Evolutionary conservation across 305 asterid genomes (phyloP).

Genomic region (Rubia tinctorum): DNA sequence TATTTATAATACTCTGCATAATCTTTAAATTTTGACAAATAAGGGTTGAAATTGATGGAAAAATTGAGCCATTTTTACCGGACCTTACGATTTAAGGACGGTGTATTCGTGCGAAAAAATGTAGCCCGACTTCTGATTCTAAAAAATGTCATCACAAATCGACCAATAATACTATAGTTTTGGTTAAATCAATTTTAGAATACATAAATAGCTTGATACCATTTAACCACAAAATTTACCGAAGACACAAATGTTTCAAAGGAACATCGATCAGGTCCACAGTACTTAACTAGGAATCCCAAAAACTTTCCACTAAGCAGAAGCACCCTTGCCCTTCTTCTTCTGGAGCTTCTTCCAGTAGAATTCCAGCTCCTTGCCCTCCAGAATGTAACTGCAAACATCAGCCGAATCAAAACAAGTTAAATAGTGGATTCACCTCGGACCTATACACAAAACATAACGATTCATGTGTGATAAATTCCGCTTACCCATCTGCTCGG

Average conservation of each 20-base stretch:
- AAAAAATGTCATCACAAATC: not conserved
- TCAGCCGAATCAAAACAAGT: not conserved
- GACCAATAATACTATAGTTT: not conserved
- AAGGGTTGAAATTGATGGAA: no score
- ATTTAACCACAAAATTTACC: not conserved
- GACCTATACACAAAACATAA: not conserved
- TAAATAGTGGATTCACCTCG: not conserved
- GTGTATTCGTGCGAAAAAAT: no score
- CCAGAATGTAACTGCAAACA: constrained; percentile 1
- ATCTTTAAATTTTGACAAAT: no score
- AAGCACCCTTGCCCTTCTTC: not conserved
- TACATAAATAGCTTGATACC: not conserved
- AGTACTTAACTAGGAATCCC: not conserved
- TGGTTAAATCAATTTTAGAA: not conserved
- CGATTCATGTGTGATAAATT: not conserved
- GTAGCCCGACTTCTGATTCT: not conserved
- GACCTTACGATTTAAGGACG: no score
- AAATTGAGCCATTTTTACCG: no score
- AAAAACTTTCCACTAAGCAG: not conserved
- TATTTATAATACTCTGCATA: no score
- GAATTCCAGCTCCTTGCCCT: not conserved
- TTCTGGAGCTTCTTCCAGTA: not conserved
- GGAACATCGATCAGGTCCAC: not conserved
- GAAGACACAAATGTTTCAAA: not conserved
- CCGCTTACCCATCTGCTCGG: constrained; percentile 52